Evolutionary conservation across 495 filamentous ascomycete genomes (phyloP).

Genomic region (Lasiosphaeris hirsuta): DNA sequence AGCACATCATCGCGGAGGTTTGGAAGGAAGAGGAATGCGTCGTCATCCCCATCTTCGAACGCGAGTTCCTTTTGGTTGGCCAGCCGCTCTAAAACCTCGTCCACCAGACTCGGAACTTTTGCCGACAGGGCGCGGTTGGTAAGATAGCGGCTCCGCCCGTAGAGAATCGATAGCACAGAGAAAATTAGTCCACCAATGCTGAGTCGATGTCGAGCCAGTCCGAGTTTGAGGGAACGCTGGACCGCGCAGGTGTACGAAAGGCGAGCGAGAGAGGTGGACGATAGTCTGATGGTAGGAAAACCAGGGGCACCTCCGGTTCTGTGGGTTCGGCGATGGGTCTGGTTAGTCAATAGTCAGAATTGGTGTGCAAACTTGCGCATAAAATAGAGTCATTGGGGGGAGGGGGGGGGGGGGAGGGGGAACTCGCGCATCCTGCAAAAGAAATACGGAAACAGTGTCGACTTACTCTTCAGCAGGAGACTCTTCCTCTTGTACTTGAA

Average conservation of each 20-base stretch:
- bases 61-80: slow-evolving; percentile 76
- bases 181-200: slow-evolving; percentile 71
- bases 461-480: slow-evolving; percentile 59
- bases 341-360: slow-evolving; percentile 64
- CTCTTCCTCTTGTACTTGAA: slow-evolving; percentile 61
- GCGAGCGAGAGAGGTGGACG: slow-evolving; percentile 77
- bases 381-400: slow-evolving; percentile 7
- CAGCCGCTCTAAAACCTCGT: slow-evolving; percentile 75
- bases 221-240: slow-evolving; percentile 84
- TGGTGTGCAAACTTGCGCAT: slow-evolving; percentile 25
- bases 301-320: slow-evolving; percentile 64
- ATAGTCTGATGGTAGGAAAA: slow-evolving; percentile 53
- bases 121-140: slow-evolving; percentile 60
- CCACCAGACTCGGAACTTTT: slow-evolving; percentile 74
- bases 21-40: slow-evolving; percentile 77
- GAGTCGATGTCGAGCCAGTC: slow-evolving; percentile 94
- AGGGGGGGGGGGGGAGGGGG: slow-evolving; percentile 1
- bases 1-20: slow-evolving; percentile 91
- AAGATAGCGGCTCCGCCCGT: slow-evolving; percentile 54
- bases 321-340: slow-evolving; percentile 64
- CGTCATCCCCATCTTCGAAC: slow-evolving; percentile 60
- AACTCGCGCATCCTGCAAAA: slow-evolving; percentile 6
- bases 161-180: slow-evolving; percentile 46
- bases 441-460: slow-evolving; percentile 4
- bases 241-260: slow-evolving; percentile 83